These are phyloP conservation scores for Millerozyma acaciae DNA, from an alignment of 805 yeast genomes.

Conservation along the genomic window DNA sequence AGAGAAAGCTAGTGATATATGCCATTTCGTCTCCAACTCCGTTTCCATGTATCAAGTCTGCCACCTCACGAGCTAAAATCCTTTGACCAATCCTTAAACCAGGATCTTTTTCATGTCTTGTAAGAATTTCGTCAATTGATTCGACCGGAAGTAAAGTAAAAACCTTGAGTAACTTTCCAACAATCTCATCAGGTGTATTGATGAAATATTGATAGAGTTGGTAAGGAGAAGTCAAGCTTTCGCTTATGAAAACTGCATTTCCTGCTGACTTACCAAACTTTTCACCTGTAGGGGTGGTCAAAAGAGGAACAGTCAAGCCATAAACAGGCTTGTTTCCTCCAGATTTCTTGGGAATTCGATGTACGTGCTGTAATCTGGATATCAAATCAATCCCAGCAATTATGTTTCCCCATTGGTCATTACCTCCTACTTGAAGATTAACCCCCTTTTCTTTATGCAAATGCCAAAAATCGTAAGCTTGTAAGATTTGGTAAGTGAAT, in stretches of 20 bases:
- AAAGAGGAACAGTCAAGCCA: conserved; percentile 86
- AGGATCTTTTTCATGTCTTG: conserved; percentile 54
- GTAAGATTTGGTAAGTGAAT: conserved; percentile 87
- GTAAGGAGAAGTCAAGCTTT: conserved; percentile 70
- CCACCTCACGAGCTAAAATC: conserved; percentile 75
- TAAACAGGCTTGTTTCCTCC: conserved; percentile 32
- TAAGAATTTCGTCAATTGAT: conserved; percentile 52
- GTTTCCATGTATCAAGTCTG: conserved; percentile 82
- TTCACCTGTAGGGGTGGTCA: conserved; percentile 85
- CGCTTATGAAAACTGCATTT: conserved; percentile 86
- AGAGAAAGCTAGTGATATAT: conserved; percentile 62
- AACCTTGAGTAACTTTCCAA: conserved; percentile 61
- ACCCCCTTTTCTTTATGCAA: conserved; percentile 58
- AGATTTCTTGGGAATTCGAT: conserved; percentile 1
- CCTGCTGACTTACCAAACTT: conserved; percentile 98
- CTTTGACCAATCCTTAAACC: conserved; percentile 69
- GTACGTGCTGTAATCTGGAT: conserved; percentile 44
- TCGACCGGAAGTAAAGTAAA: conserved; percentile 74
- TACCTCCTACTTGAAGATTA: conserved; percentile 85
- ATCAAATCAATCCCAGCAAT: conserved; percentile 93
- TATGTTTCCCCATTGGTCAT: conserved; percentile 98
- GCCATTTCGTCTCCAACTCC: conserved; percentile 70
- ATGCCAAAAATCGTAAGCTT: conserved; percentile 91
- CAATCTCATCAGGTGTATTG: conserved; percentile 73
- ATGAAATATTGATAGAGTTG: conserved; percentile 83